Base-by-base conservation (phyloP, 2,329 filamentous ascomycete genomes). In the Talaromyces sp. region DNA sequence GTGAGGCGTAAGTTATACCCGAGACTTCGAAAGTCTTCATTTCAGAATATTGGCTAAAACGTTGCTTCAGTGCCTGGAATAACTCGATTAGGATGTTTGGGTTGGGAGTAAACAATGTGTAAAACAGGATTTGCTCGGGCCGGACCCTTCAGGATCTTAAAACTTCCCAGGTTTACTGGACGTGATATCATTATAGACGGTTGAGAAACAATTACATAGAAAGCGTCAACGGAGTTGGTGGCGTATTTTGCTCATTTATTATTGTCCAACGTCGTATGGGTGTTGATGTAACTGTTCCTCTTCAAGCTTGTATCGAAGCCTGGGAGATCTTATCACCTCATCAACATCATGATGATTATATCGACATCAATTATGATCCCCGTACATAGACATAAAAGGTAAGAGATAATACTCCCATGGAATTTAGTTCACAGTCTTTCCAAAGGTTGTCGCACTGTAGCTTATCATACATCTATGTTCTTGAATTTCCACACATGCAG, bases 21-120 rank as follows among this genome's bases (percentile, higher is more conserved):
- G 37, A 43, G 45, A 3, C 3, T 33, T 11, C 11, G 9, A 6
- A 16, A 2, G 3, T 22, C 19, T 13, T 24, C 16, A 14, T 16
- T 3, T 13, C 9, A 27, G 24, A 5, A 27, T 27, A 20, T 29
- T n/a, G 54, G 60, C 65, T 73, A 57, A 70, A 49, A 6, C 8
- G 33, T 36, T 29, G 19, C 47, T 49, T 29, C 51, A 82, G 79
- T 22, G 87, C 90, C 4, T 95, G 90, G 90, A 81, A 75, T 40
- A 96, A 96, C 70, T 94, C 90, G 0, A 81, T 86, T 51, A 80
- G 79, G 56, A 90, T 96, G 68, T 96, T 96, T 76, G 86, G 85
- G 0, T 70, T 96, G 37, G 87, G 84, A 1, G 80, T 82, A 60
- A 44, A 16, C 9, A 13, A 11, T 19, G 4, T 20, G 27, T 44